phyloP scores from a whole-genome alignment of 2,329 filamentous ascomycete species.

The Ustilaginoidea virens region DNA sequence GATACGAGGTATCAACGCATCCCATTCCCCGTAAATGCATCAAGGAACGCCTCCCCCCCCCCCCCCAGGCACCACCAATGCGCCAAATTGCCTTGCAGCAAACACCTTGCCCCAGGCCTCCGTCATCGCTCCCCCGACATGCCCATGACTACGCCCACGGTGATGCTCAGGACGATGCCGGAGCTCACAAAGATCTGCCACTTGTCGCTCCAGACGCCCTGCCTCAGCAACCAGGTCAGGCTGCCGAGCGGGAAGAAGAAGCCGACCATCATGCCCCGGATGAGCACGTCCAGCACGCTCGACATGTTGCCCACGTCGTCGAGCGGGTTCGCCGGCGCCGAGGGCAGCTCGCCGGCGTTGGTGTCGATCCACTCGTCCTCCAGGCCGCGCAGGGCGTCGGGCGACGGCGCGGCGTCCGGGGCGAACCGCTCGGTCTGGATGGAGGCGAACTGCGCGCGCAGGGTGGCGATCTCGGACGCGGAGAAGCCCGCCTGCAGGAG shows the following conservation, averaged over 20 bases:
- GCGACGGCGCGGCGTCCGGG: slow-evolving; percentile 76
- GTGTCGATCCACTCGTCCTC: slow-evolving; percentile 88
- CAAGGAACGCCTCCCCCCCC: too few species aligned
- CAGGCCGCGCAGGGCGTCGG: slow-evolving; percentile 56
- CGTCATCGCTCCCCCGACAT: slow-evolving; percentile 22
- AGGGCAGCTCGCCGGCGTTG: slow-evolving; percentile 28
- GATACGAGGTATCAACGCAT: too few species aligned
- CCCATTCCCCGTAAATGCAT: too few species aligned
- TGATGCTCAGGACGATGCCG: slow-evolving; percentile 65
- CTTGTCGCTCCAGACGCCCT: slow-evolving; percentile 72
- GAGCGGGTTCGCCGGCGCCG: slow-evolving; percentile 17
- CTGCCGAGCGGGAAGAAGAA: slow-evolving; percentile 92
- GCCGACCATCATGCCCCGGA: slow-evolving; percentile 77
- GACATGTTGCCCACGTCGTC: slow-evolving; percentile 36
- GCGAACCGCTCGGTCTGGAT: slow-evolving; percentile 73
- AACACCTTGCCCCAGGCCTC: too few species aligned
- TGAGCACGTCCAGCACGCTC: slow-evolving; percentile 60
- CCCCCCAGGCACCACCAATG: too few species aligned
- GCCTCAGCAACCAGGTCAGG: slow-evolving; percentile 68
- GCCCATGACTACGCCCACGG: slow-evolving; percentile 52
- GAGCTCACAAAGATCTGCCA: slow-evolving; percentile 78
- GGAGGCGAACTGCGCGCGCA: slow-evolving; percentile 77
- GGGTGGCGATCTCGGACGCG: slow-evolving; percentile 62
- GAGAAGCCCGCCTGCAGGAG: slow-evolving; percentile 72
- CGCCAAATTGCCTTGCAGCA: too few species aligned